phyloP scores from a whole-genome alignment of 2,329 filamentous ascomycete genomes.

The Corynespora cassiicola region DNA sequence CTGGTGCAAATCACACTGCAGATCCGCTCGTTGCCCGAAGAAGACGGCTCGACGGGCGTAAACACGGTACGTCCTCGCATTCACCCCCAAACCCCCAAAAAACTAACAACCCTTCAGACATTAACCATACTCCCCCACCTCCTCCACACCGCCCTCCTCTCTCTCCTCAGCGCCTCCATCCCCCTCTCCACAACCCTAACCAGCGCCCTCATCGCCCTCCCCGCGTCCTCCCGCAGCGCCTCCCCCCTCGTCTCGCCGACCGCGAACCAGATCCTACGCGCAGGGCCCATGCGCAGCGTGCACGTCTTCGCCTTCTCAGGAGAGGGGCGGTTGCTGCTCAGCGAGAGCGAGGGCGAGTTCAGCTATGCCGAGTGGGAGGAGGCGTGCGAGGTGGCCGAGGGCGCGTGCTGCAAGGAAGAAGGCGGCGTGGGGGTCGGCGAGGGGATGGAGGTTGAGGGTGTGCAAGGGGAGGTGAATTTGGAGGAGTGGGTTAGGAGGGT shows the following conservation, averaged over 20 bases:
- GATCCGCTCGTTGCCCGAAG: slow-evolving; percentile 71
- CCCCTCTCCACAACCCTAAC: slow-evolving; percentile 80
- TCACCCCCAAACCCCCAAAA: slow-evolving; percentile 14
- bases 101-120: slow-evolving; percentile 59
- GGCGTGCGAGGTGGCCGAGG: slow-evolving; percentile 69
- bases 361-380: slow-evolving; percentile 76
- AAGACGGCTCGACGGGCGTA: slow-evolving; percentile 68
- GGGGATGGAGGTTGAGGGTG: slow-evolving; percentile 48
- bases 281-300: slow-evolving; percentile 77
- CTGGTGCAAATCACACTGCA: slow-evolving; percentile 85
- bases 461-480: slow-evolving; percentile 35
- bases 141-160: slow-evolving; percentile 82
- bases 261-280: slow-evolving; percentile 65
- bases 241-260: slow-evolving; percentile 60
- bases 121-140: slow-evolving; percentile 81
- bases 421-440: slow-evolving; percentile 43
- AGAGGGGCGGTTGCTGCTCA: slow-evolving; percentile 72
- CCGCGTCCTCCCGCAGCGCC: slow-evolving; percentile 65
- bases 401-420: slow-evolving; percentile 65
- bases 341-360: slow-evolving; percentile 83
- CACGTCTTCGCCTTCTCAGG: slow-evolving; percentile 82
- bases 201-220: slow-evolving; percentile 81
- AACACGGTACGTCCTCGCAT: slow-evolving; percentile 57
- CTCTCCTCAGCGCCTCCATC: slow-evolving; percentile 81
- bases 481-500: slow-evolving; percentile 49